These are phyloP conservation scores for Taphrina deformans DNA, from an alignment of 1,139 yeast species.

Conservation along the genomic window DNA sequence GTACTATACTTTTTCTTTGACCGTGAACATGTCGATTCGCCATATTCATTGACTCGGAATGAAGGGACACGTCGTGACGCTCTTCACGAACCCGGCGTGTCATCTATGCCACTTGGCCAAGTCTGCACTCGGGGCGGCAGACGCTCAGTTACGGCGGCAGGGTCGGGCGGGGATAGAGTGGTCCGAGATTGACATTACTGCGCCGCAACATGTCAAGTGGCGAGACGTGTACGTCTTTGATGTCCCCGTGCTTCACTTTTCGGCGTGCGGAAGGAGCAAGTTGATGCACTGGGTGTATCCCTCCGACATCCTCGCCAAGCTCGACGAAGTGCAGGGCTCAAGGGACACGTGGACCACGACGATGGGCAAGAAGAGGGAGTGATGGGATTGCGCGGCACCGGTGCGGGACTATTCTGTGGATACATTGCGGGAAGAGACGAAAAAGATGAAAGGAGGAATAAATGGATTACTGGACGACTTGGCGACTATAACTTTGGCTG, in stretches of 20 bases:
- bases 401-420: too few relatives aligned
- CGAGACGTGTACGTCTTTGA: slow-evolving; percentile 8
- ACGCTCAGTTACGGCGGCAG: neutral
- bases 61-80: slow-evolving; percentile 8
- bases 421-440: too few relatives aligned
- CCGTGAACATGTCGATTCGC: too few relatives aligned
- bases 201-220: neutral
- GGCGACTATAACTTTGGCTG: slow-evolving; percentile 11
- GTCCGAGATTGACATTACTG: neutral
- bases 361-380: slow-evolving; percentile 7
- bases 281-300: slow-evolving; percentile 19
- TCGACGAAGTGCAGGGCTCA: neutral
- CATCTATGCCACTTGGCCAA: slow-evolving; percentile 1
- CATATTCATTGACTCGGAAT: too few relatives aligned
- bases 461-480: too few relatives aligned
- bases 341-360: neutral
- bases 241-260: slow-evolving; percentile 20
- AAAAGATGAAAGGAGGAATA: too few relatives aligned
- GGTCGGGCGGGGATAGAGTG: neutral
- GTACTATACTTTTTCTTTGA: neutral
- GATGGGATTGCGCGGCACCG: too few relatives aligned
- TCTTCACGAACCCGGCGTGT: slow-evolving; percentile 7
- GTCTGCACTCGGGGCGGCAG: neutral
- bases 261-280: slow-evolving; percentile 10
- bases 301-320: slow-evolving; percentile 3